Evolutionary conservation across 768 basidiomycete species (phyloP).

Genomic region (Symmetrospora coprosmae): DNA sequence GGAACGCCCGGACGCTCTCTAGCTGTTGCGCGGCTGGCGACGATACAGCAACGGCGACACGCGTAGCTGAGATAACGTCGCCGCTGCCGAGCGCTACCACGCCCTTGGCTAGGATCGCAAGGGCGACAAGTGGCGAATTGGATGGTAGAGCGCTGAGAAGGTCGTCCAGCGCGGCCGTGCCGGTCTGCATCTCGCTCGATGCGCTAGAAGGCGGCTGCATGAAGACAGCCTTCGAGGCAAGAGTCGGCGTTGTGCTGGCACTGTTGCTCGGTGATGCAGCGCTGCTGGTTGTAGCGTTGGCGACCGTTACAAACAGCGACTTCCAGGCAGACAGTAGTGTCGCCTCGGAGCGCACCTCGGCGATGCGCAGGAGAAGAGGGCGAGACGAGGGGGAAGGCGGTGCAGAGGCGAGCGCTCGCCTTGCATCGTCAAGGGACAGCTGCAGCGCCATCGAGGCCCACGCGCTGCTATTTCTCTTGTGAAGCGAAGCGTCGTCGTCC

Average conservation of each 20-base stretch:
- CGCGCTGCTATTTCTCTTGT: no score
- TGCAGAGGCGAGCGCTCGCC: neutral
- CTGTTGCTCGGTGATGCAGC: no score
- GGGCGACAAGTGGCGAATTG: neutral
- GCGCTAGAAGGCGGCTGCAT: neutral
- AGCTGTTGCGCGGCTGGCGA: neutral
- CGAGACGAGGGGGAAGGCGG: no score
- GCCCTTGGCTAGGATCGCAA: constrained; percentile 2
- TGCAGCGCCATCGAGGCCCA: neutral
- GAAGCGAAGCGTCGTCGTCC: constrained; percentile 16
- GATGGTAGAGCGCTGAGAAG: neutral
- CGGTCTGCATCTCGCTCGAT: neutral
- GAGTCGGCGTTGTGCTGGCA: neutral
- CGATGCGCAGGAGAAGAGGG: no score
- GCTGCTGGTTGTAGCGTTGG: no score
- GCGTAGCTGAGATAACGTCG: neutral
- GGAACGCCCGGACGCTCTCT: neutral
- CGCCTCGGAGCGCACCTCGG: no score
- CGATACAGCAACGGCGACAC: neutral
- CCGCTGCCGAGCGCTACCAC: neutral
- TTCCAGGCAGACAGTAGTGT: no score
- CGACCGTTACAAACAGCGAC: no score
- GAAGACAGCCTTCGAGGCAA: neutral
- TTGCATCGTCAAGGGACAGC: neutral
- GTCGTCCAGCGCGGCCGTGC: neutral